Base-by-base conservation (phyloP, 2,329 filamentous ascomycete species). In the Epicoccum sorghinum region DNA sequence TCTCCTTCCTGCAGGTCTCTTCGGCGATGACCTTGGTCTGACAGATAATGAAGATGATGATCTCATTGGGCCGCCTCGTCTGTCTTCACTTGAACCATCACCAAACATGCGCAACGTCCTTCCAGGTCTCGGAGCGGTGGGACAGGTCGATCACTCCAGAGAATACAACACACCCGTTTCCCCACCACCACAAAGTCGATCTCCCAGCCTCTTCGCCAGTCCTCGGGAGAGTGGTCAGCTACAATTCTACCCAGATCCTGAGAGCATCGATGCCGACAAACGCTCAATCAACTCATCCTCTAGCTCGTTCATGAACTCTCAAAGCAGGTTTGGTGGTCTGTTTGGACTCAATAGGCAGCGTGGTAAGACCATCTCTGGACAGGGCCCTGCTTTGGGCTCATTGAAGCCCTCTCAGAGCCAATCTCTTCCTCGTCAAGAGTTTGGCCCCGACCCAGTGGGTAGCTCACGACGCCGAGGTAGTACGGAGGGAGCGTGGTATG, bases 391-490 rank as follows among this genome's bases (percentile, higher is more conserved):
- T 1, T 74, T 92, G 7, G 90, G 90, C 1, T 86, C 83, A 18
- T 77, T 93, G 12, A 90, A 90, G 67, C 76, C 84, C 27, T 83
- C 84, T 0, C 89, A 93, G 69, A 92, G 89, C 65, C 89, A 91
- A 67, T 93, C 90, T 0, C 86, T 95, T 61, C 90, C 90, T 5
- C 78, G 84, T 32, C 81, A 86, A 37, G 80, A 80, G 25, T 71
- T 71, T 42, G 73, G 60, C 5, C 69, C 80, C 36, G 82, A 85
- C 60, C 75, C 80, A 4, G 77, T 78, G 38, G 79, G 78, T 8
- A 73, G 75, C 23, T 78, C 79, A 50, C 78, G 80, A 49, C 79
- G 85, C 23, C 57, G 89, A 83, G 62, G 88, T 82, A 67, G 77
- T 68, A 70, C 79, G 67, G 58, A 84, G 70, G 71, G 84, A 77